phyloP scores from a whole-genome alignment of 306 rosid genomes.

The Trifolium subterraneum region DNA sequence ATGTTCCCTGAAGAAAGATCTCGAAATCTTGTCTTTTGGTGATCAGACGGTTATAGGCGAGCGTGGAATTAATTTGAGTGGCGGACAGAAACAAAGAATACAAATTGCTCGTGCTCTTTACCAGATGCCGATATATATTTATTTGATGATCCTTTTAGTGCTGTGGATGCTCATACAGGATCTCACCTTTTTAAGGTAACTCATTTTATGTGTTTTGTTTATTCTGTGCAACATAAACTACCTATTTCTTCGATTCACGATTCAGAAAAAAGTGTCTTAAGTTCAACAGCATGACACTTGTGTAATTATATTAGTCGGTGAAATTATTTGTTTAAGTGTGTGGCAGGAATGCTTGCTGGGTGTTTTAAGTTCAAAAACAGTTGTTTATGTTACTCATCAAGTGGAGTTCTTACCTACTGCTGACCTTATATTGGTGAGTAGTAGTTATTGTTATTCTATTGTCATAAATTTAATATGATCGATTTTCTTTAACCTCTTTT shows the following conservation, averaged over 20 bases:
- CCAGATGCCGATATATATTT: constrained; percentile 87
- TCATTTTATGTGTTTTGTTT: constrained; percentile 16
- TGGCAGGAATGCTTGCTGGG: constrained; percentile 79
- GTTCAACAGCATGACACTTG: neutral
- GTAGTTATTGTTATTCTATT: constrained; percentile 10
- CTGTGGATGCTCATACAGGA: constrained; percentile 95
- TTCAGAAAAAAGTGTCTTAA: too few species aligned
- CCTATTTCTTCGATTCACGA: too few species aligned
- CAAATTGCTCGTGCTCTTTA: constrained; percentile 88
- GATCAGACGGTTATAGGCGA: constrained; percentile 93
- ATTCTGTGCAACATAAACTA: too few species aligned
- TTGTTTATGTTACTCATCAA: constrained; percentile 84
- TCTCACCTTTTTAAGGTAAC: constrained; percentile 85
- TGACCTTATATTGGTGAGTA: constrained; percentile 76
- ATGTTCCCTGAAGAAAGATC: constrained; percentile 80
- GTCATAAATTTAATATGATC: neutral
- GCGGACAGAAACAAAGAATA: constrained; percentile 92
- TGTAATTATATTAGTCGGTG: neutral
- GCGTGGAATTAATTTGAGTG: constrained; percentile 94
- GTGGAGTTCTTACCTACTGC: constrained; percentile 87
- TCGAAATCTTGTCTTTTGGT: constrained; percentile 74
- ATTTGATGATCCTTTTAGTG: constrained; percentile 94
- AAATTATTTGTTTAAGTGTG: constrained; percentile 21
- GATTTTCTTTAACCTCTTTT: neutral
- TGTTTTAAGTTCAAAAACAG: constrained; percentile 67